Percentiles rank a stretch among this genome's conserved stretches.
Conservation (phyloP, 2,329 filamentous ascomycete species). For the Orbilia quercus region DNA sequence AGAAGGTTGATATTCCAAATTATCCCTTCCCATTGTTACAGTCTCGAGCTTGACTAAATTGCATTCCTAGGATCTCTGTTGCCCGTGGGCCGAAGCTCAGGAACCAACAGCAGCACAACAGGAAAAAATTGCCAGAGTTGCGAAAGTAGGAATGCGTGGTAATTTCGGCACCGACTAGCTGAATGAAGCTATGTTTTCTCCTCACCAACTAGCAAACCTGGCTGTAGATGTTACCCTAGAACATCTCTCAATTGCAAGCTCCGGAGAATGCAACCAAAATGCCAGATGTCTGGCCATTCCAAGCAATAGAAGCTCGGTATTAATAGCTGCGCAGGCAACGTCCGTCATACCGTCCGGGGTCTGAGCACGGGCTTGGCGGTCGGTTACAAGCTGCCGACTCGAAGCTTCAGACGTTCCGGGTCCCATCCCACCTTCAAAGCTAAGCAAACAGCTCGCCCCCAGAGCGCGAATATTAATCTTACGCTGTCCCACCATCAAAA, state of each 20-base stretch:
- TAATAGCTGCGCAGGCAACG: slow-evolving; percentile 21
- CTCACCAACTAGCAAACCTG: neutral
- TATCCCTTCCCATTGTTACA: too few species aligned
- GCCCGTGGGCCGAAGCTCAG: neutral
- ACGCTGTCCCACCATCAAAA: slow-evolving; percentile 15
- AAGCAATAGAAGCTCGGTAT: slow-evolving; percentile 3
- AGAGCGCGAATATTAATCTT: neutral
- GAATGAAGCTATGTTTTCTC: slow-evolving; percentile 8
- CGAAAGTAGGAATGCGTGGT: slow-evolving; percentile 6
- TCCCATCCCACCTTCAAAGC: slow-evolving; percentile 25
- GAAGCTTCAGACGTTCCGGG: slow-evolving; percentile 12
- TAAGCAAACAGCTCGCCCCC: too few species aligned
- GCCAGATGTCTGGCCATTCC: slow-evolving; percentile 23
- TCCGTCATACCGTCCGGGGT: slow-evolving; percentile 16
- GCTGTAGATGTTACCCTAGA: slow-evolving; percentile 17
- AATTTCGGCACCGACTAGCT: slow-evolving; percentile 18
- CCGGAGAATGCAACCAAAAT: neutral
- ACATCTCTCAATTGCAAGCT: neutral
- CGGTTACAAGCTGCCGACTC: slow-evolving; percentile 25
- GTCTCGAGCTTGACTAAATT: too few species aligned
- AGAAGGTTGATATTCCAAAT: too few species aligned
- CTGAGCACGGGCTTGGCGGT: slow-evolving; percentile 35
- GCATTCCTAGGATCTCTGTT: too few species aligned
- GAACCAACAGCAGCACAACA: slow-evolving; percentile 8
- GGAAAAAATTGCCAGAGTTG: neutral